Conservation (phyloP, 192 early-diverging fungal species). For the Chytriomyces sp. region DNA sequence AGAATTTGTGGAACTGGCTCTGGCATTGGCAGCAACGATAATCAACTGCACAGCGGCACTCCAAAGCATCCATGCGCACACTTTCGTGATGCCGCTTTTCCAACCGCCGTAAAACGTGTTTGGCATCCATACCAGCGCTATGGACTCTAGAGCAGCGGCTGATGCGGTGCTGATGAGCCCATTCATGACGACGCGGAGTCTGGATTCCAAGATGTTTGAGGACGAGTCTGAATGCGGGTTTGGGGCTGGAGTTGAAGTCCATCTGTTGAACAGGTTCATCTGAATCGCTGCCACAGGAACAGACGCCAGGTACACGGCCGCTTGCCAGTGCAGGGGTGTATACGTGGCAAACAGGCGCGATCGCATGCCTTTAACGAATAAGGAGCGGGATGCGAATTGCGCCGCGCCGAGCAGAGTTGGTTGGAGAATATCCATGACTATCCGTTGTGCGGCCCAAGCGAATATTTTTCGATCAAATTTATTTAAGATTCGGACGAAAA, state of each 20-base stretch:
- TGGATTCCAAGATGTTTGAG: background rate
- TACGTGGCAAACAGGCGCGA: background rate
- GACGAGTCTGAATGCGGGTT: background rate
- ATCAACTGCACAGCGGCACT: background rate
- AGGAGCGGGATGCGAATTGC: background rate
- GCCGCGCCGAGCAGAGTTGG: background rate
- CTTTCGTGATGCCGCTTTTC: slow-evolving; percentile 27
- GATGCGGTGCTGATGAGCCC: background rate
- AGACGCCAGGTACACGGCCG: slow-evolving; percentile 2
- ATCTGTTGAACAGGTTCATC: background rate
- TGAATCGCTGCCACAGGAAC: background rate
- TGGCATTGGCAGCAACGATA: no score
- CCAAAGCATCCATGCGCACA: slow-evolving; percentile 17
- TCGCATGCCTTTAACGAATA: slow-evolving; percentile 4
- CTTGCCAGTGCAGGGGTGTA: slow-evolving; percentile 9
- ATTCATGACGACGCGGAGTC: background rate
- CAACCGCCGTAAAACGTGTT: slow-evolving; percentile 15
- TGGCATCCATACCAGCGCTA: slow-evolving; percentile 20
- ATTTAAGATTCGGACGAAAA: no score
- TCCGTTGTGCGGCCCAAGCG: no score
- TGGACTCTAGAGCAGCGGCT: background rate
- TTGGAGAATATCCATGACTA: background rate
- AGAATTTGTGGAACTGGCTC: no score
- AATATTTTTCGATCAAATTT: no score
- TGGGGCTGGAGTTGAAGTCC: background rate